Conservation (phyloP, 2,329 filamentous ascomycete species). For the Myriosclerotinia scirpicola region DNA sequence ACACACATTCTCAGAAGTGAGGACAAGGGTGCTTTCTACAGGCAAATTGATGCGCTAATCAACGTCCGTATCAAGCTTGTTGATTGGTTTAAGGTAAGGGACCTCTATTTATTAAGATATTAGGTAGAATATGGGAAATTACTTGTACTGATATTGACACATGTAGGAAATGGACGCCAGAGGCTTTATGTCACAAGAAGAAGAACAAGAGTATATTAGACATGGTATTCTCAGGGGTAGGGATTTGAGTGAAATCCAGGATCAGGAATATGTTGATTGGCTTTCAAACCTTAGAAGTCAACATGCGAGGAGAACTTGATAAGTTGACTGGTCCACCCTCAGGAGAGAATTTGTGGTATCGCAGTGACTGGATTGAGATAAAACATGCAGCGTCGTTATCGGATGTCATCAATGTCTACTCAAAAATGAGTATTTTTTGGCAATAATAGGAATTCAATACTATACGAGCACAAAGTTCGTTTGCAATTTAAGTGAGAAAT, state of each 20-base stretch:
- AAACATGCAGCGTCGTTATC: not conserved
- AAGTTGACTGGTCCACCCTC: not conserved
- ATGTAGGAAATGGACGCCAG: not conserved
- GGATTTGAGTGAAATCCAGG: rapidly evolving
- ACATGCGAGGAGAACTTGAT: too few relatives aligned
- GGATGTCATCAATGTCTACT: not conserved
- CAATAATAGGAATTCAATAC: not conserved
- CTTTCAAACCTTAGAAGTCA: rapidly evolving
- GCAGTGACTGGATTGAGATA: not conserved
- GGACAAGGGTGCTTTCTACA: not conserved
- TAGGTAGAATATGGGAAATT: not conserved
- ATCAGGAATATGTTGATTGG: not conserved
- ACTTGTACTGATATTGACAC: not conserved
- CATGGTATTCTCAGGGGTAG: rapidly evolving
- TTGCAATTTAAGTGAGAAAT: not conserved
- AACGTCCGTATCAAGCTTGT: not conserved
- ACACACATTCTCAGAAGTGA: not conserved
- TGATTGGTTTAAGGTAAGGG: conserved; percentile 3
- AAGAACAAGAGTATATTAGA: not conserved
- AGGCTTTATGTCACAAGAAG: not conserved
- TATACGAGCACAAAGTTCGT: not conserved
- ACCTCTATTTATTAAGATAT: too few relatives aligned
- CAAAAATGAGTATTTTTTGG: too few relatives aligned
- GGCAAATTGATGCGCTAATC: not conserved
- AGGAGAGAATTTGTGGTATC: too few relatives aligned